These are phyloP conservation scores for Eucalyptus marginata DNA, from an alignment of 345 rosid species.

Conservation along the genomic window DNA sequence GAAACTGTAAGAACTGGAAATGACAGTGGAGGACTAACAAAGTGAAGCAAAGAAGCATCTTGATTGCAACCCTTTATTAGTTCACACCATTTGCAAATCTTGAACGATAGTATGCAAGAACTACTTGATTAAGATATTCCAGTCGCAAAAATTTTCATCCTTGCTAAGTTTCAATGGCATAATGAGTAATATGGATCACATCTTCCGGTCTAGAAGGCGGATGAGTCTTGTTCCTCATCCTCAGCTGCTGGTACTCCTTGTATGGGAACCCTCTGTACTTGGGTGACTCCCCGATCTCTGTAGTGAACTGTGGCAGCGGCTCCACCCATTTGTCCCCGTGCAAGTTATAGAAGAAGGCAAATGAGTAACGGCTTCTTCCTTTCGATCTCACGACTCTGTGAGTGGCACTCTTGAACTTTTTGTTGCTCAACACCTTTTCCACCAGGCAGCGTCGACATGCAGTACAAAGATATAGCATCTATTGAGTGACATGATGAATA, in stretches of 20 bases:
- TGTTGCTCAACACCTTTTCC: conserved; percentile 41
- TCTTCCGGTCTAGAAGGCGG: conserved; percentile 38
- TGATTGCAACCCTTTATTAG: background rate
- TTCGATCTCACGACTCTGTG: conserved; percentile 36
- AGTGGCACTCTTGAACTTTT: conserved; percentile 40
- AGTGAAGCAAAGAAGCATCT: background rate
- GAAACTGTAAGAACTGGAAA: background rate
- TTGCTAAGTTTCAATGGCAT: background rate
- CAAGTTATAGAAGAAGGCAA: conserved; percentile 37
- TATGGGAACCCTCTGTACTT: conserved; percentile 25
- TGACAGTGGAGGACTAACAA: background rate
- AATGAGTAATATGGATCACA: conserved; percentile 34
- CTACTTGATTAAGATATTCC: background rate
- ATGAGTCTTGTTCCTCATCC: conserved; percentile 35
- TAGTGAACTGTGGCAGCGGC: conserved; percentile 30
- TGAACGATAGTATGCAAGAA: background rate
- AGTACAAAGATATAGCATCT: background rate
- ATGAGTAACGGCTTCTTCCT: conserved; percentile 23
- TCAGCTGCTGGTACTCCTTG: conserved; percentile 24
- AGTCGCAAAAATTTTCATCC: background rate
- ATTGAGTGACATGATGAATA: background rate
- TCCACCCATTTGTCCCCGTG: conserved; percentile 42
- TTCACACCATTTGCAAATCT: background rate
- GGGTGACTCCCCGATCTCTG: conserved; percentile 28
- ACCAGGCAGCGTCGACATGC: background rate